Conservation (phyloP, 1,284 basidiomycete species). For the Prillingera fragicola region DNA sequence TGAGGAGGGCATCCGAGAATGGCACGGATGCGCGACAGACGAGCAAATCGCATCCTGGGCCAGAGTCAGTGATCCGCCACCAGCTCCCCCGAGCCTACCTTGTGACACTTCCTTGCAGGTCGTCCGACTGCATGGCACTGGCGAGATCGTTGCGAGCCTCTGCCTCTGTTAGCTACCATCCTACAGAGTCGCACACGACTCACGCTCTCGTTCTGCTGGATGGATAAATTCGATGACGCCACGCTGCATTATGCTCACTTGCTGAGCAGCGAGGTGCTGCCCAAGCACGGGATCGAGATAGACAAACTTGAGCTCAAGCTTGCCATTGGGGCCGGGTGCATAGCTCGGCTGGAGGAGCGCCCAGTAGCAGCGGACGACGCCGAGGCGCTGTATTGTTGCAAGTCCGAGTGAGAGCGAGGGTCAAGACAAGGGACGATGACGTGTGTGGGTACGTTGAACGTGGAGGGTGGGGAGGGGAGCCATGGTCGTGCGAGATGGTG, state of each 20-base stretch:
- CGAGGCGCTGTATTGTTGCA: conserved; percentile 24
- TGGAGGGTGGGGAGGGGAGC: neutral
- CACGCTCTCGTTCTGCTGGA: conserved; percentile 72
- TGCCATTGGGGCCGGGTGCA: conserved; percentile 12
- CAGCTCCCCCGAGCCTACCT: conserved; percentile 52
- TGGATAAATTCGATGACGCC: conserved; percentile 81
- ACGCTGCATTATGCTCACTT: conserved; percentile 62
- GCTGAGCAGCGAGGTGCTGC: conserved; percentile 68
- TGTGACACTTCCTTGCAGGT: conserved; percentile 85
- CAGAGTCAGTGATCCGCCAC: conserved; percentile 5
- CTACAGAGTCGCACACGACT: conserved; percentile 15
- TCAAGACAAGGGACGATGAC: neutral
- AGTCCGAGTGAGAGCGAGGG: neutral
- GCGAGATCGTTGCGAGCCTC: conserved; percentile 67
- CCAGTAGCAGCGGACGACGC: conserved; percentile 44
- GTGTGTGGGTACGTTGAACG: neutral
- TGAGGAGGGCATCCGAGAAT: conserved; percentile 49
- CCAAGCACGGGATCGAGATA: conserved; percentile 83
- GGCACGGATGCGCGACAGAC: conserved; percentile 49
- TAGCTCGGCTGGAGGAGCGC: conserved; percentile 34
- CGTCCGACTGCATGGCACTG: conserved; percentile 69
- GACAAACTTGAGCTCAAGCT: conserved; percentile 66
- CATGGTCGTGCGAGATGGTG: neutral
- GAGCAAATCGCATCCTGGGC: conserved; percentile 52
- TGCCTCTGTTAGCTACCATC: conserved; percentile 8